Conservation (phyloP, 2,329 filamentous ascomycete species). For the Didymella pomorum region DNA sequence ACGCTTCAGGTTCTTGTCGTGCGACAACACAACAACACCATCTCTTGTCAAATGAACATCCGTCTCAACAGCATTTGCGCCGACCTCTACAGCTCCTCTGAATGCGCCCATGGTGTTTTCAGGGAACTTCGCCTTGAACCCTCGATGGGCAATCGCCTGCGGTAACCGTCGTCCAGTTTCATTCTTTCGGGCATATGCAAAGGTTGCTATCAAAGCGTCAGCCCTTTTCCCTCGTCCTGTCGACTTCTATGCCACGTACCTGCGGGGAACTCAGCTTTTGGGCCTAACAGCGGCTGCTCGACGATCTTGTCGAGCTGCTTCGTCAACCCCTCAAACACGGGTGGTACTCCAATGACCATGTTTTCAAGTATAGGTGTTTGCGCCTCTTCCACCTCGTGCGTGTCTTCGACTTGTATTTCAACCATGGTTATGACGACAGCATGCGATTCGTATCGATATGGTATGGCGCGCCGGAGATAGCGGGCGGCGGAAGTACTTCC, state of each 20-base stretch:
- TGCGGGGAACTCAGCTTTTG: slow-evolving; percentile 40
- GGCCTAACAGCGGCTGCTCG: slow-evolving; percentile 46
- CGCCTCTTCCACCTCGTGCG: slow-evolving; percentile 34
- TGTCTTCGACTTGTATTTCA: slow-evolving; percentile 26
- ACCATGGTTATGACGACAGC: slow-evolving; percentile 31
- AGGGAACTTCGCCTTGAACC: slow-evolving; percentile 78
- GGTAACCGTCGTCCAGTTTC: slow-evolving; percentile 59
- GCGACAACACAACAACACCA: slow-evolving; percentile 83
- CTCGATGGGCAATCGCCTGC: slow-evolving; percentile 79
- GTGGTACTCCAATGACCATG: slow-evolving; percentile 49
- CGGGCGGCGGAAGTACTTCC: slow-evolving; percentile 8
- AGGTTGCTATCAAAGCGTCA: slow-evolving; percentile 42
- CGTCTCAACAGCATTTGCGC: slow-evolving; percentile 84
- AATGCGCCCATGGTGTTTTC: slow-evolving; percentile 90
- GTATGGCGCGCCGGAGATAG: slow-evolving; percentile 21
- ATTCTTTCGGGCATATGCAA: slow-evolving; percentile 47
- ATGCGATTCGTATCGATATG: slow-evolving; percentile 16
- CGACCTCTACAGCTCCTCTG: slow-evolving; percentile 73
- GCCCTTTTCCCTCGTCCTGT: not conserved
- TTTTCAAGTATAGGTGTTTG: slow-evolving; percentile 48
- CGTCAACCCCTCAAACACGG: slow-evolving; percentile 48
- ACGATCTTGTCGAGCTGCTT: slow-evolving; percentile 46
- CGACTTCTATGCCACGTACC: slow-evolving; percentile 26
- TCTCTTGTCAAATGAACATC: slow-evolving; percentile 86
- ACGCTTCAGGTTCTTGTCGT: slow-evolving; percentile 79